A percentile compares a stretch with the other conserved stretches of the same genome.
Conservation (phyloP, 169 alveolate genomes). For the Plasmodium malariae region DNA sequence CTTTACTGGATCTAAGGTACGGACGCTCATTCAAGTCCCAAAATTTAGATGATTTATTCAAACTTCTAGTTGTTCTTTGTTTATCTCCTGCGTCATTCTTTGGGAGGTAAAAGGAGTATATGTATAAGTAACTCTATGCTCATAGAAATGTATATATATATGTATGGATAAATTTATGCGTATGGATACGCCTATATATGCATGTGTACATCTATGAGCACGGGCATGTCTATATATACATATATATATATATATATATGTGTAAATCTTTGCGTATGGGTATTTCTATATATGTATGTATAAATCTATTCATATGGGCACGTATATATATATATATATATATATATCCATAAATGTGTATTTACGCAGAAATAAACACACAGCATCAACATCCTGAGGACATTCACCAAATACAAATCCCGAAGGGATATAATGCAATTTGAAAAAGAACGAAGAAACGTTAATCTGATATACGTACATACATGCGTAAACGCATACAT, state of each 20-base stretch:
- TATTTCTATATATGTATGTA: no score
- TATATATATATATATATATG: background rate
- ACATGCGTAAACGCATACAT: no score
- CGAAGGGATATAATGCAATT: no score
- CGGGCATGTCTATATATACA: background rate
- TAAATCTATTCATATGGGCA: no score
- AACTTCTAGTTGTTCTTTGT: background rate
- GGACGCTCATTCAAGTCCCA: conserved; percentile 5
- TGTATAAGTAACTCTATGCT: background rate
- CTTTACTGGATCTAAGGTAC: conserved; percentile 50
- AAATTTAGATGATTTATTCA: background rate
- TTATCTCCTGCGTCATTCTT: background rate
- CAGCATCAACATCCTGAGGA: no score
- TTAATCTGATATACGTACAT: no score
- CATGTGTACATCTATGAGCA: background rate
- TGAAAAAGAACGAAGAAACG: no score
- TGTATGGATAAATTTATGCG: background rate
- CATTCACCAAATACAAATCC: no score
- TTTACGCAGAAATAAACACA: no score
- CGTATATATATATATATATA: no score
- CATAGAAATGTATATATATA: background rate
- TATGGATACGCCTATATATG: background rate
- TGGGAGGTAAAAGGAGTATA: conserved; percentile 5
- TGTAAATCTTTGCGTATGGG: background rate
- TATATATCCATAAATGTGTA: no score